Conservation (phyloP, 495 filamentous ascomycete species). For the Lophiotrema nucula region DNA sequence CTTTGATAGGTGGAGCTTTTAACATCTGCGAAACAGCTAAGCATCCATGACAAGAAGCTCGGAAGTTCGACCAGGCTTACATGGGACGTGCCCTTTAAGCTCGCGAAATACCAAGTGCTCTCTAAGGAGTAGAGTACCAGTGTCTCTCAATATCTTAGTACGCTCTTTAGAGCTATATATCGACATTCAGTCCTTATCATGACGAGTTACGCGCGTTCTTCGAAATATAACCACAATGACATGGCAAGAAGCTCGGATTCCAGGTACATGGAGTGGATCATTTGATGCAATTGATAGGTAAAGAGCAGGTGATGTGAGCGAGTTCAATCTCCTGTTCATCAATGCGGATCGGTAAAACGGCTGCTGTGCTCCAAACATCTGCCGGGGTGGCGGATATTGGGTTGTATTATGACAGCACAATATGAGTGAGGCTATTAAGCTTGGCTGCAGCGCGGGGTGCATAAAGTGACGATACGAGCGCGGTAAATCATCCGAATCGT, state of each 20-base stretch:
- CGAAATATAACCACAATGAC: too few relatives aligned
- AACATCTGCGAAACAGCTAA: constrained; percentile 11
- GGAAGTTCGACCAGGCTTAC: too few relatives aligned
- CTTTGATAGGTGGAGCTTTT: not conserved
- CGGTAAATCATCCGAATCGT: not conserved
- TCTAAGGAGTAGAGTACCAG: too few relatives aligned
- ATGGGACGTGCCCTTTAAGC: too few relatives aligned
- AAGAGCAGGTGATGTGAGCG: not conserved
- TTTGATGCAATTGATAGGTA: not conserved
- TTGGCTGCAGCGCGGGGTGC: constrained; percentile 17
- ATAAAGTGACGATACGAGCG: constrained; percentile 5
- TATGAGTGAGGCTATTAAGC: constrained; percentile 5
- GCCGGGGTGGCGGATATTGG: constrained; percentile 20
- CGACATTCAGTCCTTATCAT: too few relatives aligned
- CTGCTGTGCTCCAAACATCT: constrained; percentile 13
- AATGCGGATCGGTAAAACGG: constrained; percentile 12
- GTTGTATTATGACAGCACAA: not conserved
- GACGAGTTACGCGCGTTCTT: too few relatives aligned
- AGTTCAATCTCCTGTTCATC: constrained; percentile 17
- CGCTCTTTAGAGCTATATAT: too few relatives aligned
- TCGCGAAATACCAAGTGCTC: too few relatives aligned
- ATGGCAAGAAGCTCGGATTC: too few relatives aligned
- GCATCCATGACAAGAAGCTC: too few relatives aligned
- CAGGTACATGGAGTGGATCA: constrained; percentile 12
- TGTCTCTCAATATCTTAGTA: too few relatives aligned